Evolutionary conservation across 306 rosid species (phyloP).

Genomic region (Rubus idaeus): DNA sequence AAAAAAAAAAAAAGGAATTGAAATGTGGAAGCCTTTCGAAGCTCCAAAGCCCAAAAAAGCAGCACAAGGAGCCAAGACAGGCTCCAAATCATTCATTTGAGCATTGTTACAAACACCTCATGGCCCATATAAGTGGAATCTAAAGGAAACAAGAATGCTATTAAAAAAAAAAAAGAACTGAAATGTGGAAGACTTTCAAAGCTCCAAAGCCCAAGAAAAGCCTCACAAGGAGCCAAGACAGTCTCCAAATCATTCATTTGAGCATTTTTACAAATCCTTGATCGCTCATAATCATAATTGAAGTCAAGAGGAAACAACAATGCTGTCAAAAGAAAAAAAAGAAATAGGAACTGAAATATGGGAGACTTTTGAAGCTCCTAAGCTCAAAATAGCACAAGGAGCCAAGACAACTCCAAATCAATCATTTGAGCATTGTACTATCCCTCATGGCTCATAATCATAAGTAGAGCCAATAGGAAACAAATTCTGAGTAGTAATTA

Average conservation of each 20-base stretch:
- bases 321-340: neutral
- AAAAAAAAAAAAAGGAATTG: no score
- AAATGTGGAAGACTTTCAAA: neutral
- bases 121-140: neutral
- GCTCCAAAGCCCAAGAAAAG: no score
- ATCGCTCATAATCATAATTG: neutral
- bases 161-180: neutral
- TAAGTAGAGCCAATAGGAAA: no score
- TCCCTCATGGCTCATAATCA: no score
- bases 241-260: neutral
- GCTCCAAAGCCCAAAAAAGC: neutral
- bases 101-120: neutral
- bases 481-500: no score
- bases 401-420: no score
- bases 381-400: neutral
- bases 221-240: no score
- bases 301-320: neutral
- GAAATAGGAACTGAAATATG: neutral
- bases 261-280: neutral
- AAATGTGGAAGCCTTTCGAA: neutral
- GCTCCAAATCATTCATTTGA: neutral
- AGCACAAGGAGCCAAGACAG: slow-evolving; percentile 7
- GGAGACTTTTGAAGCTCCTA: slow-evolving; percentile 4
- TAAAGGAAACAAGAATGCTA: neutral
- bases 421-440: no score